Percentiles rank a stretch among this genome's conserved stretches.
Evolutionary conservation across 306 rosid genomes (phyloP).

Genomic region (Astragalus membranaceus): DNA sequence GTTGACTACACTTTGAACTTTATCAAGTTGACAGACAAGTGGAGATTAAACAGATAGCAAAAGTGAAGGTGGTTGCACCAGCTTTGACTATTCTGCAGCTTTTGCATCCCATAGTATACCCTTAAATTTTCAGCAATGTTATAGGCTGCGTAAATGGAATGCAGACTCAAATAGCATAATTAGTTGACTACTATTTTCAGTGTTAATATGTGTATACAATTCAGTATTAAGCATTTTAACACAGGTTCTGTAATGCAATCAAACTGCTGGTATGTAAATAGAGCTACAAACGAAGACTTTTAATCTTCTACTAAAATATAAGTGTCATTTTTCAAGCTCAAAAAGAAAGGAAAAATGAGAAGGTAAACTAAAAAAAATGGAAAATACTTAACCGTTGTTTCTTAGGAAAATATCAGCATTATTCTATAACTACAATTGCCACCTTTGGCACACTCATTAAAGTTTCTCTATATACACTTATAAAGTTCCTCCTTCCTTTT

Average conservation of each 20-base stretch:
- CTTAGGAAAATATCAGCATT: conserved; percentile 5
- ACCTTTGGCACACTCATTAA: background rate
- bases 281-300: conserved; percentile 5
- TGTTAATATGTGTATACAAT: background rate
- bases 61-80: too few species aligned
- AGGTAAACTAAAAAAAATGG: too few species aligned
- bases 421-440: conserved; percentile 25
- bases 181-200: background rate
- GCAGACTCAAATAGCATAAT: background rate
- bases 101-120: too few species aligned
- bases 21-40: too few species aligned
- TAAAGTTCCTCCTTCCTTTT: conserved; percentile 7
- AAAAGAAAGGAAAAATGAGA: background rate
- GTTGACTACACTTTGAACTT: too few species aligned
- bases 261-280: background rate
- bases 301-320: too few species aligned
- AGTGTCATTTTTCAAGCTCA: background rate
- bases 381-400: background rate
- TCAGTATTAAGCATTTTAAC: background rate
- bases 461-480: background rate
- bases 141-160: background rate
- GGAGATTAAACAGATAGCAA: too few species aligned
- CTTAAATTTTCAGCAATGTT: background rate
- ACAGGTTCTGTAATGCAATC: background rate
- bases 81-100: too few species aligned